phyloP scores from a whole-genome alignment of 2,329 filamentous ascomycete species.

The Cytospora leucostoma region DNA sequence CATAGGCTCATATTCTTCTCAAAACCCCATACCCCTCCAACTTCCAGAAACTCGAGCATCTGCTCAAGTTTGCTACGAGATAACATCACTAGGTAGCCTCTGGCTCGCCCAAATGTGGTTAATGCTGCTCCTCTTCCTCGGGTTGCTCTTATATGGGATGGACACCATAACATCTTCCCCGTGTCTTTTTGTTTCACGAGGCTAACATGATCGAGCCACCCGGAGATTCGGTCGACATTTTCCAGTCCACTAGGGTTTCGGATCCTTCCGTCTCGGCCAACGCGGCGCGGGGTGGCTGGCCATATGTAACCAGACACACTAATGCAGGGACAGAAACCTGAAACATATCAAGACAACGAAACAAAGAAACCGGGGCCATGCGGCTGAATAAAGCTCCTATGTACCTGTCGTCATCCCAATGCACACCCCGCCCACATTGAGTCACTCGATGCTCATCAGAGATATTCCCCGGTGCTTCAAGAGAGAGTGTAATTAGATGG shows the following conservation, averaged over 20 bases:
- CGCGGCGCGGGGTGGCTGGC: not conserved
- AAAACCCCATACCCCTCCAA: too few relatives aligned
- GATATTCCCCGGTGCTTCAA: not conserved
- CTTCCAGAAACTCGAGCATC: too few relatives aligned
- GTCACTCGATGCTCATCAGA: not conserved
- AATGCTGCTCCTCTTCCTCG: too few relatives aligned
- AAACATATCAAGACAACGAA: not conserved
- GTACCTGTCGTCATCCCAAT: not conserved
- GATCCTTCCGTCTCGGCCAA: not conserved
- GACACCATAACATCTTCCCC: too few relatives aligned
- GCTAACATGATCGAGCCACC: conserved; percentile 9
- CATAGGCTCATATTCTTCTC: too few relatives aligned
- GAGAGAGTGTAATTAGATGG: conserved; percentile 17
- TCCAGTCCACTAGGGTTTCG: not conserved
- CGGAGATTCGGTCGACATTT: not conserved
- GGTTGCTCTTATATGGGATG: too few relatives aligned
- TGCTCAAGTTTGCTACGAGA: too few relatives aligned
- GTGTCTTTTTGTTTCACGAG: not conserved
- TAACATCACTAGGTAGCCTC: too few relatives aligned
- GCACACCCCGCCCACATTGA: not conserved
- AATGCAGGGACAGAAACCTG: not conserved
- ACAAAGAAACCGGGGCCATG: not conserved
- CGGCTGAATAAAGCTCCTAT: conserved; percentile 5
- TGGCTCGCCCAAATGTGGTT: too few relatives aligned
- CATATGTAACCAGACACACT: not conserved